phyloP scores from a whole-genome alignment of 1,139 yeast species.

The Arxiozyma slooffiae region DNA sequence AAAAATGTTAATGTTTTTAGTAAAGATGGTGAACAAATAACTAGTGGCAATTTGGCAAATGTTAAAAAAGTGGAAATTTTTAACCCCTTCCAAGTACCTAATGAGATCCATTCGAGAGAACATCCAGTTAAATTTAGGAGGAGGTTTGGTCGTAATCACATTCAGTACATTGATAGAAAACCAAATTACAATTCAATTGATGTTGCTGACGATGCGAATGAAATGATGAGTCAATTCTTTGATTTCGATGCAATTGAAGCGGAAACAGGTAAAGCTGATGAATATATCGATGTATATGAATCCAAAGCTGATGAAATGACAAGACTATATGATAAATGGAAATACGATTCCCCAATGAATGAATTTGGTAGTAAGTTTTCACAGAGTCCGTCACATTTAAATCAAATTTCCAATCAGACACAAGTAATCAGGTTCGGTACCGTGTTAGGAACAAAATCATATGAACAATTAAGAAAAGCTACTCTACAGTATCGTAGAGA shows the following conservation, averaged over 20 bases:
- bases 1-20: conserved; percentile 21
- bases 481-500: conserved; percentile 44
- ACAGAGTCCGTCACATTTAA: conserved; percentile 56
- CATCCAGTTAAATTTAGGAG: conserved; percentile 59
- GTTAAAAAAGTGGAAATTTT: conserved; percentile 25
- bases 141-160: conserved; percentile 65
- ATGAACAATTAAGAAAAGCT: conserved; percentile 50
- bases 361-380: conserved; percentile 49
- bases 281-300: too few relatives aligned
- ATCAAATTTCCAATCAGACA: too few relatives aligned
- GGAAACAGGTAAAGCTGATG: too few relatives aligned
- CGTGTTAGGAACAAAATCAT: conserved; percentile 79
- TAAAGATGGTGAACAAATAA: conserved; percentile 24
- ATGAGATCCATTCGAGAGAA: conserved; percentile 35
- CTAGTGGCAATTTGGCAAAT: conserved; percentile 11
- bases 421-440: conserved; percentile 87
- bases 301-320: conserved; percentile 42
- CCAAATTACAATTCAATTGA: conserved; percentile 31
- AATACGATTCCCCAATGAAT: conserved; percentile 58
- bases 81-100: conserved; percentile 25
- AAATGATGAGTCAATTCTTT: conserved; percentile 21
- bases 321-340: conserved; percentile 64
- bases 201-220: conserved; percentile 12
- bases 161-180: conserved; percentile 62
- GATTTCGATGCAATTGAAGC: conserved; percentile 26